A percentile compares a stretch with the other conserved stretches of the same genome.
These are phyloP conservation scores for Turnera subulata DNA, from an alignment of 345 rosid species.

Conservation along the genomic window DNA sequence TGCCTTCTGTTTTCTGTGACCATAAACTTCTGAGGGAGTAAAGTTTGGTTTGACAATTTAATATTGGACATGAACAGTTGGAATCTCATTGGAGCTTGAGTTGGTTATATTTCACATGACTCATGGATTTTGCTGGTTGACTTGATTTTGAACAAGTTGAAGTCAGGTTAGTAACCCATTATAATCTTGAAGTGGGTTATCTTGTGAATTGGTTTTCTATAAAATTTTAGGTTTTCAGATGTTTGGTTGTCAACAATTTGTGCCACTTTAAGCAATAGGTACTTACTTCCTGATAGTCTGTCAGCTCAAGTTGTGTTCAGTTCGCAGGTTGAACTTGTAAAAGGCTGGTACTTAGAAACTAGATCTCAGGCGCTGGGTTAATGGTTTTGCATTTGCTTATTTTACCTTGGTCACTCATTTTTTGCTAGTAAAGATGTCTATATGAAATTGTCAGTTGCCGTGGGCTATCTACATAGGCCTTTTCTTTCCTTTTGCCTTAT, in stretches of 20 bases:
- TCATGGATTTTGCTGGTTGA: constrained; percentile 28
- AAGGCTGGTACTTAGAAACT: not conserved
- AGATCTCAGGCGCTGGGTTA: not conserved
- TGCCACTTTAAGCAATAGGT: not conserved
- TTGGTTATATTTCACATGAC: constrained; percentile 22
- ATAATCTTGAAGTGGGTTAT: constrained; percentile 21
- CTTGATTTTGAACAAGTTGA: constrained; percentile 34
- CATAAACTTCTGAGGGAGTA: not conserved
- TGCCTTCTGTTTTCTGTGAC: no score
- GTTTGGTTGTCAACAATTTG: not conserved
- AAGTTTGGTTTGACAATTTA: constrained; percentile 19
- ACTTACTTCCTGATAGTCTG: not conserved
- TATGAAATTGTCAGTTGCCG: no score
- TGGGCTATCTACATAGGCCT: no score
- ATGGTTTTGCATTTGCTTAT: not conserved
- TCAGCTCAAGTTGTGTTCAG: not conserved
- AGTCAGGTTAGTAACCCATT: constrained; percentile 30
- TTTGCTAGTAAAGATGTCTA: no score
- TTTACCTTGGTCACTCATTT: no score
- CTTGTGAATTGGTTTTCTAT: not conserved
- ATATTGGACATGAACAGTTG: constrained; percentile 26
- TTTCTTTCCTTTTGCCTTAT: no score
- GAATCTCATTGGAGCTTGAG: constrained; percentile 29
- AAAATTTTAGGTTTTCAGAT: not conserved
- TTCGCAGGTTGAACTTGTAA: not conserved